A percentile compares a stretch with the other conserved stretches of the same genome.
These are phyloP conservation scores for Marchantia paleacea DNA, from an alignment of 225 moss, liverwort and hornwort genomes.

Conservation along the genomic window DNA sequence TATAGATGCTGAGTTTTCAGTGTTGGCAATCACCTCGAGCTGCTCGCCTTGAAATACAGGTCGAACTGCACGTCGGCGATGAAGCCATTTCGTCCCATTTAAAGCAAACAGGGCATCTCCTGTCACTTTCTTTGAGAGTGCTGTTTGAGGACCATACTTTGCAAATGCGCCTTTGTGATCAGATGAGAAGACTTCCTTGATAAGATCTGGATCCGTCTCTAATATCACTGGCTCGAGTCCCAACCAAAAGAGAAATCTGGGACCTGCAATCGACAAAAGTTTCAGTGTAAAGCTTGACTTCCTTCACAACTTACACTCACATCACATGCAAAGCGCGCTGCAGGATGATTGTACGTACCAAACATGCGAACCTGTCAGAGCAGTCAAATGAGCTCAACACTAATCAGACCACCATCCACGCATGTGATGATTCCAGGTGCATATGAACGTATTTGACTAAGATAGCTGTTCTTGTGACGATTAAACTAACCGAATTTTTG, in stretches of 20 bases:
- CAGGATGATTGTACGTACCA: not conserved
- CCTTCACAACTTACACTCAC: not conserved
- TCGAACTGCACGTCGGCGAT: slow-evolving; percentile 13
- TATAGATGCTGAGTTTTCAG: no score
- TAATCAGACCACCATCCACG: no score
- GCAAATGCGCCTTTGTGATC: slow-evolving; percentile 18
- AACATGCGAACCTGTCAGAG: not conserved
- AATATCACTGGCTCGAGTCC: slow-evolving; percentile 12
- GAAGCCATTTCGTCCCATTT: slow-evolving; percentile 18
- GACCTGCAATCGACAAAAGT: not conserved
- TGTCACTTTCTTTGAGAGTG: slow-evolving; percentile 3
- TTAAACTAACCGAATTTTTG: slow-evolving; percentile 11
- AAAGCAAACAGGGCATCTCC: slow-evolving; percentile 21
- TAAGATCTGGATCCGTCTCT: slow-evolving; percentile 25
- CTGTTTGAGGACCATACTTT: slow-evolving; percentile 19
- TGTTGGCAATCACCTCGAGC: slow-evolving; percentile 2
- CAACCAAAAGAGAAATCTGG: slow-evolving; percentile 21
- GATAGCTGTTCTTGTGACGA: not conserved
- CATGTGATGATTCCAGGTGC: not conserved
- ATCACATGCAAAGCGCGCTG: not conserved
- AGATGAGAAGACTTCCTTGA: slow-evolving; percentile 19
- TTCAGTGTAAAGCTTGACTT: not conserved
- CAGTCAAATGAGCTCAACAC: no score
- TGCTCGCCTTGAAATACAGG: slow-evolving; percentile 18
- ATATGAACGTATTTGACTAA: not conserved